These are phyloP conservation scores for Oidium heveae DNA, from an alignment of 2,329 filamentous ascomycete species.

Conservation along the genomic window DNA sequence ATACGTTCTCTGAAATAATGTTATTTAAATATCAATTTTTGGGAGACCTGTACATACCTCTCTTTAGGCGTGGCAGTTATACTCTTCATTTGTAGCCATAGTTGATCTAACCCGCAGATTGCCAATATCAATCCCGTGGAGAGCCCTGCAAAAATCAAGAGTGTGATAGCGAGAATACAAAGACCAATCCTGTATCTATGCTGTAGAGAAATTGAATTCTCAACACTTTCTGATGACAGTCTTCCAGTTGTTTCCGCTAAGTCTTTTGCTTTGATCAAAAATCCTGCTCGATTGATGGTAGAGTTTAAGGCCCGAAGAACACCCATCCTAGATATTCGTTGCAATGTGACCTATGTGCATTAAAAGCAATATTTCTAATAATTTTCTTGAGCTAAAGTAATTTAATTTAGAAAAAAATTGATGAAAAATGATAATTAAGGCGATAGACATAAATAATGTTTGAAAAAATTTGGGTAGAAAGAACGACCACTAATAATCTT, in stretches of 20 bases:
- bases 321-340: too few relatives aligned
- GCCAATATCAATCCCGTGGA: constrained; percentile 9
- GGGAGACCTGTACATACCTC: constrained; percentile 4
- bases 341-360: too few relatives aligned
- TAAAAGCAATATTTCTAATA: background rate
- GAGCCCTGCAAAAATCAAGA: constrained; percentile 6
- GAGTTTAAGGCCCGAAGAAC: too few relatives aligned
- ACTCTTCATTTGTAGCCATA: constrained; percentile 7
- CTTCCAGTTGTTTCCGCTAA: background rate
- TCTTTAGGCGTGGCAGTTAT: constrained; percentile 6
- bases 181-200: constrained; percentile 2
- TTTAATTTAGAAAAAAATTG: background rate
- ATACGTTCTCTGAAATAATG: constrained; percentile 6
- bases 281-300: too few relatives aligned
- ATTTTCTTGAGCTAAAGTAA: background rate
- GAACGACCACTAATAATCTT: background rate
- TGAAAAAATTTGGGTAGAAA: background rate
- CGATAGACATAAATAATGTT: background rate
- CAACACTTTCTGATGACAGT: background rate
- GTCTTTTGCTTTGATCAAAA: background rate
- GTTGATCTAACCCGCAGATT: constrained; percentile 9
- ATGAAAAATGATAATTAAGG: background rate
- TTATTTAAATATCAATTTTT: constrained; percentile 1
- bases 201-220: background rate
- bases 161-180: constrained; percentile 2